phyloP scores from a whole-genome alignment of 768 basidiomycete genomes.

The Mycena latifolia region DNA sequence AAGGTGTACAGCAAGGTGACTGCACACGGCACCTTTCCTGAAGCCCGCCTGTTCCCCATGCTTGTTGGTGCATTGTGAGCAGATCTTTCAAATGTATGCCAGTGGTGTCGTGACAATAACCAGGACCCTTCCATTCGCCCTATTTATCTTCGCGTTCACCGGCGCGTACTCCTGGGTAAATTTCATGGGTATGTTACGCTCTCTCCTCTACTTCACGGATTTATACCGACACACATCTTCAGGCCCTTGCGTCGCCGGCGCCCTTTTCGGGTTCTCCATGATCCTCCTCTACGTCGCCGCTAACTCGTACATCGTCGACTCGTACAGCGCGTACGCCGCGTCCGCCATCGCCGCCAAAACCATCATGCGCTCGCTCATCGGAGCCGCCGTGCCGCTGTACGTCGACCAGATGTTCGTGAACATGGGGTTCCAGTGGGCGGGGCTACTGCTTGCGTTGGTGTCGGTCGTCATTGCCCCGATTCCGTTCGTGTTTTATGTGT shows the following conservation, averaged over 20 bases:
- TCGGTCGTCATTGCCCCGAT: slow-evolving; percentile 51
- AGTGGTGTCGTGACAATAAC: not conserved
- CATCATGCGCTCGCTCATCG: slow-evolving; percentile 51
- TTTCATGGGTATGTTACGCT: slow-evolving; percentile 47
- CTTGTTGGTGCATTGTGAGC: slow-evolving; percentile 55
- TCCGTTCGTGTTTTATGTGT: slow-evolving; percentile 54
- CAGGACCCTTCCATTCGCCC: slow-evolving; percentile 52
- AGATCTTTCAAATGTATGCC: not conserved
- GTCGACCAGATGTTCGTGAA: slow-evolving; percentile 56
- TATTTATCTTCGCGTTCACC: slow-evolving; percentile 61
- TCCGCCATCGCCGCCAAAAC: slow-evolving; percentile 61
- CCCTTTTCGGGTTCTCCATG: slow-evolving; percentile 56
- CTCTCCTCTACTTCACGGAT: not conserved
- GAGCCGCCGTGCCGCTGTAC: slow-evolving; percentile 54
- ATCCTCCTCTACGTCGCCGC: slow-evolving; percentile 58
- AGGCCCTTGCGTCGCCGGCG: slow-evolving; percentile 52
- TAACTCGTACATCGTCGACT: slow-evolving; percentile 60
- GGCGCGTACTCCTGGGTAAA: slow-evolving; percentile 54
- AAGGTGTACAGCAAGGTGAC: slow-evolving; percentile 47
- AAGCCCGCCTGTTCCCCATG: slow-evolving; percentile 57
- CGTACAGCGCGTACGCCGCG: slow-evolving; percentile 55
- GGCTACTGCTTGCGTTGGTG: slow-evolving; percentile 50
- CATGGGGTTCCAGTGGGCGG: slow-evolving; percentile 56
- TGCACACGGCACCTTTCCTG: slow-evolving; percentile 52
- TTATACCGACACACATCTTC: not conserved